Evolutionary conservation across 192 early-diverging fungal species (phyloP), one percentile per base, ranked within the genome.

Genomic region (Coemansia sp.): DNA sequence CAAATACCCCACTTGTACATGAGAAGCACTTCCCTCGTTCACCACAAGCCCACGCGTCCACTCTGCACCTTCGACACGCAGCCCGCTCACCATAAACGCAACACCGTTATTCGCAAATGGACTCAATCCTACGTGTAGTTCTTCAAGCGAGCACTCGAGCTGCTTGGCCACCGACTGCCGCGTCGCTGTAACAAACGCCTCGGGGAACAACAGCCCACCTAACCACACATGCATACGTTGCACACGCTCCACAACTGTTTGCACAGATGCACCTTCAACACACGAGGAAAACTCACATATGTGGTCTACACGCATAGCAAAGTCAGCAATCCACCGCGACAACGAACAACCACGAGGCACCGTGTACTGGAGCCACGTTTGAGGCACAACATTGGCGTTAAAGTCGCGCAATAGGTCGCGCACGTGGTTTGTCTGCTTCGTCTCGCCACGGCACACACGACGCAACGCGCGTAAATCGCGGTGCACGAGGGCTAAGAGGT

Each of bases 111-210:
- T 35, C 32, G 4, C 27, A 35, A 9, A 35, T 6, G 7, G 7
- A 35, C 32, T 70, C 17, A 88, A 52, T 41, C 81, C 69, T 14
- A 95, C 65, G 22, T 65, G 67, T 15, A 96, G 80, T 69, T 94
- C 88, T 73, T 97, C 94, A 41, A 97, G 67, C 48, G 94, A 95
- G 84, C 88, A 91, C 15, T 77, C 65, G 15, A 85, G 63, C 22
- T 65, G 72, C 72, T 95, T 90, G 15, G 94, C 92, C 2, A 85
- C 89, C 5, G 85, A 82, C 73, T 97, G 94, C 37, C 93, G 85
- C 11, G 94, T 94, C 21, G 94, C 94, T 0, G 94, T 97, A 17
- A 95, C 83, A 71, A 89, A 96, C 15, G 94, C 94, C 72, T 95
- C 92, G 15, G 94, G 94, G 43, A 86, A 87, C 72, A 96, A 87